Percentiles rank a stretch among this genome's conserved stretches.
These are phyloP conservation scores for Klebsormidium nitens DNA, from an alignment of 139 green algal genomes.

Conservation along the genomic window DNA sequence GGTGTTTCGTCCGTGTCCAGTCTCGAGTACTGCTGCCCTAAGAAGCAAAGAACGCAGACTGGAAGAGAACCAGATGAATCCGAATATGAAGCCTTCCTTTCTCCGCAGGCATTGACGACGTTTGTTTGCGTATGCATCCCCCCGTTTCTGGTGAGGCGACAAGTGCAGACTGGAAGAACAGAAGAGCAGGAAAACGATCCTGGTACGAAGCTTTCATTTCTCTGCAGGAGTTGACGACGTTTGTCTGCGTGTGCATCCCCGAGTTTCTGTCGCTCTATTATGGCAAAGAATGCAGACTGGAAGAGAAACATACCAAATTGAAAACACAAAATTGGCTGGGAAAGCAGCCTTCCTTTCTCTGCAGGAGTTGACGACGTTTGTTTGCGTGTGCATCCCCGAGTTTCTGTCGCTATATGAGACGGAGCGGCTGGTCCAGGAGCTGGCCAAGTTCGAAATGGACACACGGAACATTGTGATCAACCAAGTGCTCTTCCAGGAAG, in stretches of 20 bases:
- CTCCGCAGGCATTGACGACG: slow-evolving; percentile 64
- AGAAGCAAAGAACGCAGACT: no score
- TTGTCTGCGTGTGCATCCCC: slow-evolving; percentile 94
- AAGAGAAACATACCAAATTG: no score
- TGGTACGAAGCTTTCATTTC: no score
- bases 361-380: slow-evolving; percentile 88
- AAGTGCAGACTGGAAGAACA: no score
- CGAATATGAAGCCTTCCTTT: no score
- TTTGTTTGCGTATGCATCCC: slow-evolving; percentile 96
- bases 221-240: slow-evolving; percentile 72
- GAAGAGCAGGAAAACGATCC: no score
- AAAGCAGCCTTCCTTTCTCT: no score
- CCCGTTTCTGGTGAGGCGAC: slow-evolving; percentile 91
- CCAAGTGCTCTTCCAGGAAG: slow-evolving; percentile 79
- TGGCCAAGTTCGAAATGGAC: slow-evolving; percentile 95
- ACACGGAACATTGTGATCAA: slow-evolving; percentile 95
- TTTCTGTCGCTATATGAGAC: slow-evolving; percentile 97
- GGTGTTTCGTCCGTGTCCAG: no score
- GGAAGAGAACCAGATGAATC: no score
- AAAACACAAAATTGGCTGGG: not conserved
- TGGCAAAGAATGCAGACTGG: no score
- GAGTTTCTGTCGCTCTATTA: slow-evolving; percentile 90
- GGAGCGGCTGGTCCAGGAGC: slow-evolving; percentile 92
- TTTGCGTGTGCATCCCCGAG: slow-evolving; percentile 97
- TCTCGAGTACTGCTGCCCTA: no score